These are phyloP conservation scores for Kluyveromyces sp. DNA, from an alignment of 1,139 yeast genomes.

Conservation along the genomic window DNA sequence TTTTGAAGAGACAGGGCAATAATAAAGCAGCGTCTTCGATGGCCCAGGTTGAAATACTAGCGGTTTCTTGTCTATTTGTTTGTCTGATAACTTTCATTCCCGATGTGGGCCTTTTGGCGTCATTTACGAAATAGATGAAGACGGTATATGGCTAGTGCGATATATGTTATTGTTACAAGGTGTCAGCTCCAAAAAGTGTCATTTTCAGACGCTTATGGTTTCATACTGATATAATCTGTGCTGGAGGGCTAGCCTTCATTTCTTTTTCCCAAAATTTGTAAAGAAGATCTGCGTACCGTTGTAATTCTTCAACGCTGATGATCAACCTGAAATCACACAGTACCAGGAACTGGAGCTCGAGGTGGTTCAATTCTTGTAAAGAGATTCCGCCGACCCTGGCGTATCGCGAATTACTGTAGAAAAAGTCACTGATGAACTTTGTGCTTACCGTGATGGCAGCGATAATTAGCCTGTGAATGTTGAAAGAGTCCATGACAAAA, in stretches of 20 bases:
- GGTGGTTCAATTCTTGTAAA: slow-evolving; percentile 82
- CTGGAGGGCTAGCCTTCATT: background rate
- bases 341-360: slow-evolving; percentile 82
- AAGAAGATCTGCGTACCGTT: slow-evolving; percentile 80
- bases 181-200: background rate
- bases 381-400: slow-evolving; percentile 98
- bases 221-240: background rate
- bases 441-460: slow-evolving; percentile 97
- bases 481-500: slow-evolving; percentile 93
- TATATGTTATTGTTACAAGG: background rate
- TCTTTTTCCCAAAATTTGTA: slow-evolving; percentile 68
- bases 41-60: too few relatives aligned
- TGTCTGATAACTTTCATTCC: too few relatives aligned
- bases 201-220: background rate
- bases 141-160: background rate
- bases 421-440: slow-evolving; percentile 91
- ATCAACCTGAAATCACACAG: slow-evolving; percentile 79
- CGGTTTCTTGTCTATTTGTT: too few relatives aligned
- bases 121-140: background rate
- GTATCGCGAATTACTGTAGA: slow-evolving; percentile 90
- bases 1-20: too few relatives aligned
- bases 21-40: too few relatives aligned
- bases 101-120: too few relatives aligned
- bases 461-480: slow-evolving; percentile 86
- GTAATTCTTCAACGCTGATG: slow-evolving; percentile 86